Conservation (phyloP, 495 filamentous ascomycete species). For the Amphirosellinia nigrospora region DNA sequence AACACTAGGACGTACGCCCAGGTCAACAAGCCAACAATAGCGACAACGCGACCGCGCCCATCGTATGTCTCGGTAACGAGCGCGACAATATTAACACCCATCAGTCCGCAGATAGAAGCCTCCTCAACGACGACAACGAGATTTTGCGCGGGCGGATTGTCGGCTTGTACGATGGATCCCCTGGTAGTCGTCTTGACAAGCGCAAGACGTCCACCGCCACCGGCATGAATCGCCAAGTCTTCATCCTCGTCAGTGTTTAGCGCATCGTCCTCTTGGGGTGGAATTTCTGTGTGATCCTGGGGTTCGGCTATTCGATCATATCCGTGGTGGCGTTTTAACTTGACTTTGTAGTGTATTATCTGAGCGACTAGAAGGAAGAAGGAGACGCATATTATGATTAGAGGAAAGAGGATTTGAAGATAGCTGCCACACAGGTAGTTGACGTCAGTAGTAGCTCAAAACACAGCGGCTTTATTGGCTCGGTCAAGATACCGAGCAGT, state of each 20-base stretch:
- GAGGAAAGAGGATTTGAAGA: constrained; percentile 82
- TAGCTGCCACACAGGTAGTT: constrained; percentile 63
- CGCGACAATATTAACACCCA: constrained; percentile 69
- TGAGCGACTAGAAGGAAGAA: constrained; percentile 67
- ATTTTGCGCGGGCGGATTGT: constrained; percentile 76
- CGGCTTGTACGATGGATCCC: constrained; percentile 73
- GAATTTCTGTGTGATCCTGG: constrained; percentile 54
- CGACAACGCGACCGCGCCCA: constrained; percentile 54
- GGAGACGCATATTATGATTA: constrained; percentile 72
- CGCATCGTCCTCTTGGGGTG: constrained; percentile 49
- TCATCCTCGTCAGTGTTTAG: constrained; percentile 70
- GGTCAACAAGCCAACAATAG: constrained; percentile 66
- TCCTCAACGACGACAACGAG: constrained; percentile 74
- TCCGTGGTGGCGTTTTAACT: constrained; percentile 50
- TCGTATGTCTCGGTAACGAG: constrained; percentile 52
- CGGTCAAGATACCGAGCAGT: constrained; percentile 11
- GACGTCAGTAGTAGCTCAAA: constrained; percentile 30
- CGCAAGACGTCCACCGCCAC: constrained; percentile 54
- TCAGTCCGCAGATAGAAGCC: constrained; percentile 70
- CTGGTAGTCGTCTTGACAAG: constrained; percentile 67
- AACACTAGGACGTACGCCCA: constrained; percentile 87
- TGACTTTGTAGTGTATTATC: constrained; percentile 53
- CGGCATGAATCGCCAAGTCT: constrained; percentile 54
- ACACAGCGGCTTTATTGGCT: constrained; percentile 18
- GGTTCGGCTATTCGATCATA: constrained; percentile 57